Evolutionary conservation across 352 stramenopile species (phyloP).

Genomic region (Globisporangium cylindrosporum): DNA sequence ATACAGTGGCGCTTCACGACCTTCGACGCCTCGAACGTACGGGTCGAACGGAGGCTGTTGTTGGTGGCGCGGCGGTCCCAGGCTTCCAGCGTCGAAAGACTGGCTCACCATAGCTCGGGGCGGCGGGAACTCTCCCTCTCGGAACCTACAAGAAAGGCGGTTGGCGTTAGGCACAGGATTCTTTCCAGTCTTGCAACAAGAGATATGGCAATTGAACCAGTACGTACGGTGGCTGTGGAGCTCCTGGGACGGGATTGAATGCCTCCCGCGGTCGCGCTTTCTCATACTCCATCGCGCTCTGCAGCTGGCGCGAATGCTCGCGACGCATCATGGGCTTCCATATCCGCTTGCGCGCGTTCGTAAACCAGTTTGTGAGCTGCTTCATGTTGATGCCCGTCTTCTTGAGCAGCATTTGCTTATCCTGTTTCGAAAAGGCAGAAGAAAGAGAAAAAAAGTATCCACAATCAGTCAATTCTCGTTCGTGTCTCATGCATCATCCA

Average conservation of each 20-base stretch:
- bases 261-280: conserved; percentile 36
- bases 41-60: conserved; percentile 15
- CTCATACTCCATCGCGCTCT: conserved; percentile 72
- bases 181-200: background rate
- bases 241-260: conserved; percentile 20
- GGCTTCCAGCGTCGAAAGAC: conserved; percentile 67
- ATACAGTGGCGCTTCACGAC: conserved; percentile 27
- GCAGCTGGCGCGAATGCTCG: conserved; percentile 75
- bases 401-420: conserved; percentile 89
- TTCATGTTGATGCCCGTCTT: conserved; percentile 91
- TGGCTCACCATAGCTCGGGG: conserved; percentile 43
- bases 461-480: background rate
- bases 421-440: conserved; percentile 24
- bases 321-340: conserved; percentile 90
- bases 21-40: conserved; percentile 10
- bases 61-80: conserved; percentile 27
- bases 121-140: conserved; percentile 38
- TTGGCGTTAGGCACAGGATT: background rate
- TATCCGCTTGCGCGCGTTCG: conserved; percentile 86
- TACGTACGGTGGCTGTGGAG: conserved; percentile 23
- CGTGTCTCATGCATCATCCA: background rate
- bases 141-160: conserved; percentile 10
- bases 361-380: conserved; percentile 91
- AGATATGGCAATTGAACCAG: background rate
- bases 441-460: background rate